Conservation (phyloP, 2,329 filamentous ascomycete species). For the Calonectria pteridis region DNA sequence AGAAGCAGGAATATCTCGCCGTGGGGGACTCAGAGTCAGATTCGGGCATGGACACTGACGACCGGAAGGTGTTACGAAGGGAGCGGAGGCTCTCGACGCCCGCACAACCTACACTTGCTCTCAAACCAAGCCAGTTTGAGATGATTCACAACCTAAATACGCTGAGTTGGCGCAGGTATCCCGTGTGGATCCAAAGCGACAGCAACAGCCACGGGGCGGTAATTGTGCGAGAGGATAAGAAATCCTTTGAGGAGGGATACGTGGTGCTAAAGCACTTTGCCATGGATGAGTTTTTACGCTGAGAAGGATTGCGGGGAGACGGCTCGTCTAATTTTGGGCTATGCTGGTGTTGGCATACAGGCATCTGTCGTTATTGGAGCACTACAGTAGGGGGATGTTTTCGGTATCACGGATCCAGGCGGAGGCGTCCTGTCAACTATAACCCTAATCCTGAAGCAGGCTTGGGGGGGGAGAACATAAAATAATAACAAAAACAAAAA, state of each 20-base stretch:
- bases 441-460: neutral
- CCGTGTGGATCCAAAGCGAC: constrained; percentile 81
- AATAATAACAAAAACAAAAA: neutral
- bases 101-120: constrained; percentile 77
- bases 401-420: neutral
- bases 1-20: constrained; percentile 78
- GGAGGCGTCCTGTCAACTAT: neutral
- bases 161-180: constrained; percentile 74
- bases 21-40: constrained; percentile 62
- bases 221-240: constrained; percentile 79
- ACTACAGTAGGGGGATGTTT: neutral
- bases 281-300: constrained; percentile 73
- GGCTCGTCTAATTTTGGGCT: neutral
- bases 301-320: constrained; percentile 1
- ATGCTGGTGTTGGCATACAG: neutral
- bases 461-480: neutral
- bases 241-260: constrained; percentile 79
- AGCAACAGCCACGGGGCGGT: constrained; percentile 92
- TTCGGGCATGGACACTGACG: constrained; percentile 51
- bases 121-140: constrained; percentile 83
- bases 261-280: constrained; percentile 87
- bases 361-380: neutral
- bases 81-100: constrained; percentile 57
- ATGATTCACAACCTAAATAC: constrained; percentile 84
- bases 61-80: constrained; percentile 55